Evolutionary conservation across 2,329 filamentous ascomycete species (phyloP), one percentile per base, ranked within the genome.

Genomic region (Thelonectria blattea): DNA sequence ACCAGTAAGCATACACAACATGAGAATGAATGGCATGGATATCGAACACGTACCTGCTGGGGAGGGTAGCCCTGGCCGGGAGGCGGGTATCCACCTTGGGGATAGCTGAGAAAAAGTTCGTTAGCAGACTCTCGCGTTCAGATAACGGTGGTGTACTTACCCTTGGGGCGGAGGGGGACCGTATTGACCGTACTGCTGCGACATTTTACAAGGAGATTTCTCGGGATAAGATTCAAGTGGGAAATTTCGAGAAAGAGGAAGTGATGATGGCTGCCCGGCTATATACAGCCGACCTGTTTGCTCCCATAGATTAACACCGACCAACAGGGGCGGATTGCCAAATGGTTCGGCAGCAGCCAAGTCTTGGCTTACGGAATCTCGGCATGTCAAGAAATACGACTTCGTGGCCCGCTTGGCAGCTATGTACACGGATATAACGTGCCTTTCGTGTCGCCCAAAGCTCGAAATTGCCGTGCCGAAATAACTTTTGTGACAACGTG

Each of bases 11-110:
- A 17, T 34, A 15, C 27, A 46, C 34, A 10, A 14, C 20, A 47
- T 30, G 17, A 42, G 32, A 17, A 9, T 18, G 53, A 27, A 15
- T 54, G 30, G 12, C 11, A 14, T 15, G 15, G 34, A 3, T n/a
- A 3, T 18, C 15, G 7, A 17, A 18, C 14, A 52, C 68, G 37
- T 63, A 72, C 70, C 10, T 61, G 67, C 61, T 72, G 73, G 37
- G 58, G 64, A 41, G 65, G 60, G 30, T 67, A 68, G 27, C 68
- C 65, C 41, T 69, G 63, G 37, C 64, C 65, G 48, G 67, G 71
- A 58, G 69, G 69, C 60, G 70, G 68, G 57, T 72, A 73, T 60
- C 66, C 68, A 56, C 70, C 72, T 18, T 27, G 68, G 52, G 66
- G 62, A 59, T 70, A 69, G 11, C 65, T 53, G 30, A 30, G 17